Evolutionary conservation across 345 rosid species (phyloP).

Genomic region (Cardamine resedifolia): DNA sequence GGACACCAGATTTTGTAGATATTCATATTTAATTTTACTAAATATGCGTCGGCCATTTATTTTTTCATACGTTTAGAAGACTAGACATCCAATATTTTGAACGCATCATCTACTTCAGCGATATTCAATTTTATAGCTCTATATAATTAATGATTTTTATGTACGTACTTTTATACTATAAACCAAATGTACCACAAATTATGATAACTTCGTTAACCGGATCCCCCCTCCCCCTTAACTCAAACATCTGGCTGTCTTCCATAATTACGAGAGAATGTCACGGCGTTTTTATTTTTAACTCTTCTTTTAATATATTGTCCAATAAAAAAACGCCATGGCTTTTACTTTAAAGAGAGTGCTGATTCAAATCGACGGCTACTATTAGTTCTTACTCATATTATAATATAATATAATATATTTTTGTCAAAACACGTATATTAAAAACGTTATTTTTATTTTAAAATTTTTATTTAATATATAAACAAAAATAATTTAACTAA

Average conservation of each 20-base stretch:
- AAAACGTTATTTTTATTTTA: too few relatives aligned
- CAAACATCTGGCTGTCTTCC: constrained; percentile 31
- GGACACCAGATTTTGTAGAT: constrained; percentile 3
- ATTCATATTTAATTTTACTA: not conserved
- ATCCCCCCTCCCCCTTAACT: not conserved
- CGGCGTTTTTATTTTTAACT: constrained; percentile 1
- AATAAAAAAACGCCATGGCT: constrained; percentile 14
- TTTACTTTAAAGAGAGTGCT: not conserved
- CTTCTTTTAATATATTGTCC: constrained; percentile 6
- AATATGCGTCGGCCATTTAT: constrained; percentile 2
- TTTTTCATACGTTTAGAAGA: constrained; percentile 13
- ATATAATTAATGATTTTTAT: not conserved
- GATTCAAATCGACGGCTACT: constrained; percentile 23
- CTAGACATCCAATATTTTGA: not conserved
- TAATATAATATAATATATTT: too few relatives aligned
- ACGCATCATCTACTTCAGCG: constrained; percentile 1
- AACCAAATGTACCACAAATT: constrained; percentile 15
- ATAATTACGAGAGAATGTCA: constrained; percentile 29
- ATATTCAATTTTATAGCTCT: not conserved
- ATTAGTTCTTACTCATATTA: not conserved
- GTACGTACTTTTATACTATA: not conserved
- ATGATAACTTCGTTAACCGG: constrained; percentile 16
- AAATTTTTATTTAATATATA: too few relatives aligned
- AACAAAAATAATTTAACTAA: too few relatives aligned
- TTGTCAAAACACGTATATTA: too few relatives aligned